Conservation (phyloP, 352 stramenopile species). For the Phytopythium montanum region DNA sequence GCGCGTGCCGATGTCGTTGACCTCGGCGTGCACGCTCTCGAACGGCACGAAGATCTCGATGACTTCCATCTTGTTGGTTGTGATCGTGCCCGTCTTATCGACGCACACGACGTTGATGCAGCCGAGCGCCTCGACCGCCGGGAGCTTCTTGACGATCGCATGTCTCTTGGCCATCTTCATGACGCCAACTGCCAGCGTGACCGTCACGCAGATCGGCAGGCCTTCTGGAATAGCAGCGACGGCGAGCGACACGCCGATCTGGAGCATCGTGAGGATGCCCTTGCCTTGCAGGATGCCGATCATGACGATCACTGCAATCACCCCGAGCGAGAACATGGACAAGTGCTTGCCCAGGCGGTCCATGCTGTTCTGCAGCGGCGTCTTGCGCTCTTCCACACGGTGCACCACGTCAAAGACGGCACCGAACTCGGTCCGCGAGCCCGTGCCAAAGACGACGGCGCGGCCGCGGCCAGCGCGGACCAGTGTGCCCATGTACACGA, state of each 20-base stretch:
- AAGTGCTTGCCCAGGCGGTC: slow-evolving; percentile 95
- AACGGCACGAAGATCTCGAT: slow-evolving; percentile 82
- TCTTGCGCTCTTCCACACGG: slow-evolving; percentile 92
- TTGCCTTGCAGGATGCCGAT: slow-evolving; percentile 91
- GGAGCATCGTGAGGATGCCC: slow-evolving; percentile 94
- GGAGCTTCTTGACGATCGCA: slow-evolving; percentile 88
- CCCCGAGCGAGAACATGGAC: slow-evolving; percentile 90
- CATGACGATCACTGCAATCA: slow-evolving; percentile 94
- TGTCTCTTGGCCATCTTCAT: slow-evolving; percentile 88
- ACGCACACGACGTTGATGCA: slow-evolving; percentile 92
- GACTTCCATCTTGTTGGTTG: slow-evolving; percentile 86
- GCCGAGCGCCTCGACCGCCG: slow-evolving; percentile 78
- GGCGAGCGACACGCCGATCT: slow-evolving; percentile 92
- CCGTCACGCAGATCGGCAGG: slow-evolving; percentile 77
- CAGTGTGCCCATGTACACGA: slow-evolving; percentile 97
- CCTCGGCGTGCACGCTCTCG: slow-evolving; percentile 64
- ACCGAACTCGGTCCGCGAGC: slow-evolving; percentile 94
- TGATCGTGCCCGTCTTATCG: slow-evolving; percentile 96
- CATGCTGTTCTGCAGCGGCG: slow-evolving; percentile 94
- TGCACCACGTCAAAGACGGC: slow-evolving; percentile 94
- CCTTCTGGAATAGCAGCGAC: slow-evolving; percentile 78
- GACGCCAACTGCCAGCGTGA: slow-evolving; percentile 73
- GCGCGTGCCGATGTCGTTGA: slow-evolving; percentile 52
- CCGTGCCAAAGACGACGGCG: slow-evolving; percentile 94
- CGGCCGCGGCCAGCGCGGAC: slow-evolving; percentile 90